These are phyloP conservation scores for Megacollybia platyphylla DNA, from an alignment of 1,284 basidiomycete species.

Conservation along the genomic window DNA sequence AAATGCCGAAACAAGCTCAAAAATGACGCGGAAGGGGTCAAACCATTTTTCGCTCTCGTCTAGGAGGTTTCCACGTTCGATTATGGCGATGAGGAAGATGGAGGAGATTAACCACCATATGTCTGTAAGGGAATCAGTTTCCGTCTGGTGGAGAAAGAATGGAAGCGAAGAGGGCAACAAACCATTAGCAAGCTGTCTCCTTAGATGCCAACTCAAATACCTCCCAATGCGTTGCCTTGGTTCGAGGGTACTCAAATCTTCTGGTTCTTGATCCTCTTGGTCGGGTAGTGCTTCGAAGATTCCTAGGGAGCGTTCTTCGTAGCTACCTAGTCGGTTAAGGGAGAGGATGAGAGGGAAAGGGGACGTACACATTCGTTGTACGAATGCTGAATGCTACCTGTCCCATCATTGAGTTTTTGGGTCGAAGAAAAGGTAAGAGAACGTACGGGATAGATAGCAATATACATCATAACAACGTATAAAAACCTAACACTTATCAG, in stretches of 20 bases:
- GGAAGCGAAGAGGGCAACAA: slow-evolving; percentile 4
- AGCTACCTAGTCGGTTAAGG: slow-evolving; percentile 15
- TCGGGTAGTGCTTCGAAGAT: slow-evolving; percentile 43
- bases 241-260: slow-evolving; percentile 20
- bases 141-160: not conserved
- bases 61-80: slow-evolving; percentile 50
- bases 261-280: slow-evolving; percentile 34
- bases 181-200: slow-evolving; percentile 48
- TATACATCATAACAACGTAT: slow-evolving; percentile 69
- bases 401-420: not conserved
- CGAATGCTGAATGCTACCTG: slow-evolving; percentile 56
- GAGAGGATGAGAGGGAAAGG: not conserved
- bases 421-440: not conserved
- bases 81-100: slow-evolving; percentile 53
- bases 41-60: slow-evolving; percentile 49
- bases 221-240: slow-evolving; percentile 33
- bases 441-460: slow-evolving; percentile 39
- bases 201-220: slow-evolving; percentile 40
- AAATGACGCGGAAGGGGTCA: slow-evolving; percentile 48
- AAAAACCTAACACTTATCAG: slow-evolving; percentile 37
- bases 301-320: slow-evolving; percentile 60
- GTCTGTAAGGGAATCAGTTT: slow-evolving; percentile 17
- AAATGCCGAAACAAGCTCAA: slow-evolving; percentile 56
- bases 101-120: slow-evolving; percentile 51
- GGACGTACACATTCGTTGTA: slow-evolving; percentile 67